Evolutionary conservation across 169 alveolate genomes (phyloP).

Genomic region (Ichthyophthirius multifiliis): DNA sequence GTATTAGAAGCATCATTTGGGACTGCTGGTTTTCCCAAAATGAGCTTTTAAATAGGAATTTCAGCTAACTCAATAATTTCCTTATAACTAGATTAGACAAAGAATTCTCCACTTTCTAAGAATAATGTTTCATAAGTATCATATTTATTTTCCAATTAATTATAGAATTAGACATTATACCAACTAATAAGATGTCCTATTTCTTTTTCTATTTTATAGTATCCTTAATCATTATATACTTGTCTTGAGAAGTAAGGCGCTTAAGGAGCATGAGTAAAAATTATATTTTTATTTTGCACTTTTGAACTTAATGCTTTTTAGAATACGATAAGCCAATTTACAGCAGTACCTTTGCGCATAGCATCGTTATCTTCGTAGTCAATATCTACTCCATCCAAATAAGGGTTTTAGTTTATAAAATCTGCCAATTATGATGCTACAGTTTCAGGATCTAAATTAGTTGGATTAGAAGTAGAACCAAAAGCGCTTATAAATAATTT

Average conservation of each 20-base stretch:
- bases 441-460: background rate
- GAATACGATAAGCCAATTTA: background rate
- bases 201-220: background rate
- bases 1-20: background rate
- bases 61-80: background rate
- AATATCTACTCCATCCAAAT: background rate
- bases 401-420: background rate
- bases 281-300: background rate
- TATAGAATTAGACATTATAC: background rate
- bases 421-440: background rate
- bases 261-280: background rate
- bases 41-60: background rate
- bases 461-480: background rate
- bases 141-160: background rate
- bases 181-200: background rate
- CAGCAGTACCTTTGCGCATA: background rate
- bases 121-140: background rate
- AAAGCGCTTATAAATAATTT: background rate
- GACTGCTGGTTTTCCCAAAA: background rate
- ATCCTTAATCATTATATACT: background rate
- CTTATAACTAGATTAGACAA: background rate
- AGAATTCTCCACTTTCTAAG: background rate
- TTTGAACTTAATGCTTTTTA: background rate
- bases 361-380: conserved; percentile 1
- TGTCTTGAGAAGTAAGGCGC: background rate